Evolutionary conservation across 345 rosid species (phyloP).

Genomic region (Citrus glauca): DNA sequence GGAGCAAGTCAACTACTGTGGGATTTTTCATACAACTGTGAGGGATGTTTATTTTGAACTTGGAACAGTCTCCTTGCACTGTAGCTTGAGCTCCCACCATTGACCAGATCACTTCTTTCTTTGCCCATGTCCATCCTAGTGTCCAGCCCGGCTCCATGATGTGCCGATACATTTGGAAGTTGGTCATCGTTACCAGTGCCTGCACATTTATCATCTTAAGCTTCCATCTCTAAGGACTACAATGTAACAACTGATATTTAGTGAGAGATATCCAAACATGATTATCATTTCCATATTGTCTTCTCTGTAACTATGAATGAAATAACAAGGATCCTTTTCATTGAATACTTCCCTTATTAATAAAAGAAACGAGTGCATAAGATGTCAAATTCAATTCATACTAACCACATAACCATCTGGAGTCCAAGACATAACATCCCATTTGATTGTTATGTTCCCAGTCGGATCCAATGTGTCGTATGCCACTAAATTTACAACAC

Average conservation of each 20-base stretch:
- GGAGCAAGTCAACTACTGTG: slow-evolving; percentile 44
- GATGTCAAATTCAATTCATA: neutral
- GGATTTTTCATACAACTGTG: slow-evolving; percentile 41
- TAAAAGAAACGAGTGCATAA: neutral
- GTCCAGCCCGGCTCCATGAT: slow-evolving; percentile 45
- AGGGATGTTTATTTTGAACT: slow-evolving; percentile 44
- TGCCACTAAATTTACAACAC: slow-evolving; percentile 6
- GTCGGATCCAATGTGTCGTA: slow-evolving; percentile 23
- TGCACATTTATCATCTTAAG: slow-evolving; percentile 14
- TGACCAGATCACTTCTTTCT: slow-evolving; percentile 49
- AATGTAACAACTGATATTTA: neutral
- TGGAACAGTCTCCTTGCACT: slow-evolving; percentile 53
- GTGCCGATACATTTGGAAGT: slow-evolving; percentile 44
- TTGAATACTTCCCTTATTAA: neutral
- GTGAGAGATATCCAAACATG: neutral
- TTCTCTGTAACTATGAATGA: neutral
- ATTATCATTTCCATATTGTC: neutral
- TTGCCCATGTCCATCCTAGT: slow-evolving; percentile 44
- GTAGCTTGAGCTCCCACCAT: slow-evolving; percentile 46
- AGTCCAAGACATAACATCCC: slow-evolving; percentile 31
- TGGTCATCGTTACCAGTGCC: slow-evolving; percentile 41
- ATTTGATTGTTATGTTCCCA: slow-evolving; percentile 27
- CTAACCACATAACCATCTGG: slow-evolving; percentile 25
- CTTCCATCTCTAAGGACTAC: neutral
- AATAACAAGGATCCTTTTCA: neutral